Conservation (phyloP, 768 basidiomycete species). For the Pisolithus tinctorius region DNA sequence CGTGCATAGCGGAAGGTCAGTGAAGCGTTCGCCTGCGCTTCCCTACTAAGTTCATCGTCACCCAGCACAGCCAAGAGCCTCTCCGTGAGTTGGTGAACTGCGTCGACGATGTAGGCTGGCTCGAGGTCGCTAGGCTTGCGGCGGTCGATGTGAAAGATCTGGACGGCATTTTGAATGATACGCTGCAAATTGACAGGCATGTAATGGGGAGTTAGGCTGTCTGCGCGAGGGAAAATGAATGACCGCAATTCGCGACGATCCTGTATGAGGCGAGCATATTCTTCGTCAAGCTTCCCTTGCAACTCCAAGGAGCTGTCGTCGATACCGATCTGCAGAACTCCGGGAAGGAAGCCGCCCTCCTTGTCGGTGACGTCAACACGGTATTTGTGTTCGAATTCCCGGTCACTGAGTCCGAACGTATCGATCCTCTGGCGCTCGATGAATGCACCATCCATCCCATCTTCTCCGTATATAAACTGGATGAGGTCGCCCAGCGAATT, state of each 20-base stretch:
- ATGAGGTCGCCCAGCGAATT: conserved; percentile 96
- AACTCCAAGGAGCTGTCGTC: conserved; percentile 79
- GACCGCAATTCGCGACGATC: conserved; percentile 76
- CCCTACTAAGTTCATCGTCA: conserved; percentile 61
- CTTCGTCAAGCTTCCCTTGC: conserved; percentile 79
- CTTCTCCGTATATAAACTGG: conserved; percentile 96
- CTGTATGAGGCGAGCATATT: conserved; percentile 53
- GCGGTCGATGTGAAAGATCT: conserved; percentile 95
- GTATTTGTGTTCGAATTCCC: conserved; percentile 84
- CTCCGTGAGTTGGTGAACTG: conserved; percentile 65
- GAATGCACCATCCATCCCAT: conserved; percentile 97
- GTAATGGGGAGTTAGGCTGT: conserved; percentile 69
- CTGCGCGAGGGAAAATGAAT: conserved; percentile 77
- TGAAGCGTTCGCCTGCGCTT: conserved; percentile 85
- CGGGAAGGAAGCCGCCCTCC: conserved; percentile 69
- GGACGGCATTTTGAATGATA: conserved; percentile 90
- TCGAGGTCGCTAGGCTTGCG: conserved; percentile 91
- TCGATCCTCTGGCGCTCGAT: conserved; percentile 95
- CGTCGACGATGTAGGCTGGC: conserved; percentile 79
- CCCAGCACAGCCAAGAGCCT: conserved; percentile 87
- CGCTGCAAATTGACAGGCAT: conserved; percentile 94
- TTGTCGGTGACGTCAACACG: conserved; percentile 93
- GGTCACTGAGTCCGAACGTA: conserved; percentile 75
- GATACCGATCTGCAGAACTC: conserved; percentile 80
- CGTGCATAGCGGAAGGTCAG: conserved; percentile 90